A percentile compares a stretch with the other conserved stretches of the same genome.
These are phyloP conservation scores for Globisporangium spinosum DNA, from an alignment of 352 stramenopile genomes.

Conservation along the genomic window DNA sequence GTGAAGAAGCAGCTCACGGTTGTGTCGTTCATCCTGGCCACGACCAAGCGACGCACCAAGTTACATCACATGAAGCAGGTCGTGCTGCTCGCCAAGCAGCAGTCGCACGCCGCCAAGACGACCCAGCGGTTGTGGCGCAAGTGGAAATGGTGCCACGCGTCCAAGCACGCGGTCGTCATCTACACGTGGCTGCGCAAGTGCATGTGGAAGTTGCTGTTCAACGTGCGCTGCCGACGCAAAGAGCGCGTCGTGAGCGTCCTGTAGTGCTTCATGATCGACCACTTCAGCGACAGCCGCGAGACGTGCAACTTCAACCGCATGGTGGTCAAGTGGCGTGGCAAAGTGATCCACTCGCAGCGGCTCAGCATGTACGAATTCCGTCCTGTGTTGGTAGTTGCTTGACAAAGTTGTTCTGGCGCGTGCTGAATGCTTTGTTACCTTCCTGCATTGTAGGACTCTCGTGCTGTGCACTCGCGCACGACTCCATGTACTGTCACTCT, in stretches of 20 bases:
- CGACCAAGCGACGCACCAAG: constrained; percentile 31
- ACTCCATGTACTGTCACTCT: constrained; percentile 48
- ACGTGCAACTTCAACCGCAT: constrained; percentile 71
- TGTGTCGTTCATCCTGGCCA: constrained; percentile 35
- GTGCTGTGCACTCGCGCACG: constrained; percentile 51
- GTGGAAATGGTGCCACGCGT: constrained; percentile 60
- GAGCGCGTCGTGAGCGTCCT: constrained; percentile 33
- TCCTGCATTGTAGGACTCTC: constrained; percentile 27
- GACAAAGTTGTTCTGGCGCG: not conserved
- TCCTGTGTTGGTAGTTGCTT: not conserved
- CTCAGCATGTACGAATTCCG: constrained; percentile 29
- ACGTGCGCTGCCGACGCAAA: constrained; percentile 41
- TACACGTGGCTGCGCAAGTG: constrained; percentile 71
- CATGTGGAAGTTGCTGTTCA: constrained; percentile 65
- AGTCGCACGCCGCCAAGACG: constrained; percentile 35
- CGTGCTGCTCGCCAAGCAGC: constrained; percentile 26
- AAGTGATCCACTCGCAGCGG: constrained; percentile 69
- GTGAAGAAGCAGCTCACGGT: constrained; percentile 20
- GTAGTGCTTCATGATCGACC: constrained; percentile 54
- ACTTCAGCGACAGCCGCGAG: constrained; percentile 51
- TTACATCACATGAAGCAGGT: constrained; percentile 35
- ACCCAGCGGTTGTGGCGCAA: constrained; percentile 64
- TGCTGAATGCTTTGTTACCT: not conserved
- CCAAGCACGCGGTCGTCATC: constrained; percentile 54
- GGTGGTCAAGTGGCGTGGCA: constrained; percentile 69